phyloP scores from a whole-genome alignment of 352 stramenopile species.

The Phytopythium boreale region DNA sequence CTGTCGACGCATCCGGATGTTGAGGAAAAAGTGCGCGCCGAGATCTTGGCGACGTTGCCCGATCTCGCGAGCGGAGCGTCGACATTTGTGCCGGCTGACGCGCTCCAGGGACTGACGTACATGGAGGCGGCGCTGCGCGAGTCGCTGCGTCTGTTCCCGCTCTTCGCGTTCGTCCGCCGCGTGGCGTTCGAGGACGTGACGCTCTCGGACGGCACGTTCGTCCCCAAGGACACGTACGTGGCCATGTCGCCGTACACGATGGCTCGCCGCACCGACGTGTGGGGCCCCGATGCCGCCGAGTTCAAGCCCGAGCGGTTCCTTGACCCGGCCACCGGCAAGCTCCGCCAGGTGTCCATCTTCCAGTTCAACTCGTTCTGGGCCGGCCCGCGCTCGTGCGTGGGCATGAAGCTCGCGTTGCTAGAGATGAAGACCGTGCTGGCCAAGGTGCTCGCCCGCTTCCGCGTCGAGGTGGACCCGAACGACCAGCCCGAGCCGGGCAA shows the following conservation, averaged over 20 bases:
- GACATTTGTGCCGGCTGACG: slow-evolving; percentile 3
- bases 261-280: slow-evolving; percentile 28
- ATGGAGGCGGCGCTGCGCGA: slow-evolving; percentile 27
- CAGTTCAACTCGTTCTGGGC: slow-evolving; percentile 35
- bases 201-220: slow-evolving; percentile 39
- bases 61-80: slow-evolving; percentile 5
- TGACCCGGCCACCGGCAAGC: slow-evolving; percentile 15
- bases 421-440: slow-evolving; percentile 43
- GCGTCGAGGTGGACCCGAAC: slow-evolving; percentile 1
- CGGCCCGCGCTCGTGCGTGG: slow-evolving; percentile 27
- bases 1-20: slow-evolving; percentile 33
- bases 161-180: slow-evolving; percentile 29
- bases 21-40: slow-evolving; percentile 20
- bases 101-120: slow-evolving; percentile 13
- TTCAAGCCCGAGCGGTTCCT: slow-evolving; percentile 42
- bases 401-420: slow-evolving; percentile 43
- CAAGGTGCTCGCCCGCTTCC: slow-evolving; percentile 15
- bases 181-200: slow-evolving; percentile 23
- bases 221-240: slow-evolving; percentile 26
- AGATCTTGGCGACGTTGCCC: slow-evolving; percentile 18
- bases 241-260: slow-evolving; percentile 33
- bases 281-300: slow-evolving; percentile 32
- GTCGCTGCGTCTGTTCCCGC: slow-evolving; percentile 33
- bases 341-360: slow-evolving; percentile 22
- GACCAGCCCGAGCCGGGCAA: slow-evolving; percentile 4